Evolutionary conservation across 1,139 yeast genomes (phyloP).

Genomic region (Blastobotrys elegans): DNA sequence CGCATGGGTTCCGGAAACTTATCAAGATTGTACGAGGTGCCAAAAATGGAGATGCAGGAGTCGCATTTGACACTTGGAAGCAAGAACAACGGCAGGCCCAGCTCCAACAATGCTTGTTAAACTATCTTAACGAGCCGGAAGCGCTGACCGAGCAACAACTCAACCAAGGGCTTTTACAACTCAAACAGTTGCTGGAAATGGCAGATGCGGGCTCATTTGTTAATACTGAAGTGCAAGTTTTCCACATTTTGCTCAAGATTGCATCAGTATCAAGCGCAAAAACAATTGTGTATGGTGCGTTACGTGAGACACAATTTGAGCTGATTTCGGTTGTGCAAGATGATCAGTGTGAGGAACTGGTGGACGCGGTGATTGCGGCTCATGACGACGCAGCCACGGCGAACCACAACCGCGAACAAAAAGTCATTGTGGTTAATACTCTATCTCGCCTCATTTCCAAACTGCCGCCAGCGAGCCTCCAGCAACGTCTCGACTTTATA

Average conservation of each 20-base stretch:
- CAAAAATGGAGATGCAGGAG: slow-evolving; percentile 12
- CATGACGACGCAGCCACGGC: background rate
- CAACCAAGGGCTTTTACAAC: slow-evolving; percentile 23
- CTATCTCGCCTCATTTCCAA: slow-evolving; percentile 16
- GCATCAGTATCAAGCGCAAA: slow-evolving; percentile 18
- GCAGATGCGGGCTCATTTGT: slow-evolving; percentile 15
- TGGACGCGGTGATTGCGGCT: slow-evolving; percentile 5
- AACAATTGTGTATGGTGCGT: slow-evolving; percentile 20
- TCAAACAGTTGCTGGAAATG: slow-evolving; percentile 19
- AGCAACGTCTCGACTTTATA: slow-evolving; percentile 13
- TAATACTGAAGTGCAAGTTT: slow-evolving; percentile 17
- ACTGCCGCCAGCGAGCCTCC: slow-evolving; percentile 8
- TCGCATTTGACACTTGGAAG: slow-evolving; percentile 22
- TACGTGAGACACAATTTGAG: slow-evolving; percentile 22
- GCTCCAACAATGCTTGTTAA: slow-evolving; percentile 18
- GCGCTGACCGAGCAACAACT: slow-evolving; percentile 20
- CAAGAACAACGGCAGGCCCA: slow-evolving; percentile 20
- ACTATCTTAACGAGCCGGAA: slow-evolving; percentile 15
- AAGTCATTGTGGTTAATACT: slow-evolving; percentile 16
- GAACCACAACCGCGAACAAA: slow-evolving; percentile 13
- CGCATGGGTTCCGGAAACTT: slow-evolving; percentile 26
- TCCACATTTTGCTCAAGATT: slow-evolving; percentile 18
- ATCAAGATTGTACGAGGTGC: slow-evolving; percentile 22
- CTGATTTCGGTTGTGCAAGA: slow-evolving; percentile 14
- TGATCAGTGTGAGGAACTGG: background rate